phyloP scores from a whole-genome alignment of 345 rosid genomes.

The Physaria fendleri region DNA sequence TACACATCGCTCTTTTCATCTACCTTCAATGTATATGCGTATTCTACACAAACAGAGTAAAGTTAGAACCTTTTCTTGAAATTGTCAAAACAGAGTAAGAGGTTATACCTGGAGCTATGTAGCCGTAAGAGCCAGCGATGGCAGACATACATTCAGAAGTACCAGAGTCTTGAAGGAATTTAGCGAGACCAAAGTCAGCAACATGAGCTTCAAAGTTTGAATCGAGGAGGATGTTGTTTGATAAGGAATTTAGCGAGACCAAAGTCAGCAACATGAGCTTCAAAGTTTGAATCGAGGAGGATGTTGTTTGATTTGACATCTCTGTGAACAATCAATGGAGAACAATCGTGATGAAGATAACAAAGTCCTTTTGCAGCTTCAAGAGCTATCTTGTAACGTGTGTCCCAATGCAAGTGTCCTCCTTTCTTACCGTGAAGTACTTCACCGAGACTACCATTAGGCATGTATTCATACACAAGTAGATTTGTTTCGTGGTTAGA shows the following conservation, averaged over 20 bases:
- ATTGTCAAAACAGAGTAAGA: too few relatives aligned
- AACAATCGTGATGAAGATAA: constrained; percentile 87
- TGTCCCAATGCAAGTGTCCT: constrained; percentile 84
- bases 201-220: constrained; percentile 84
- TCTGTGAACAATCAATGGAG: constrained; percentile 78
- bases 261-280: constrained; percentile 94
- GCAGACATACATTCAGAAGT: constrained; percentile 97
- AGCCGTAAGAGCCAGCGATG: constrained; percentile 93
- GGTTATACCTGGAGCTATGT: constrained; percentile 91
- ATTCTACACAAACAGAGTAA: constrained; percentile 81
- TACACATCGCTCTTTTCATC: constrained; percentile 99
- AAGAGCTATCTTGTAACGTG: constrained; percentile 73
- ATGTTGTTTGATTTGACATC: constrained; percentile 88
- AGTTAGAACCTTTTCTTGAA: too few relatives aligned
- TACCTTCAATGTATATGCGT: constrained; percentile 91
- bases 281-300: constrained; percentile 70
- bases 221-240: constrained; percentile 82
- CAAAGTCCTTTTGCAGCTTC: constrained; percentile 89
- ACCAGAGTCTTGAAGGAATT: constrained; percentile 85
- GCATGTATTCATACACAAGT: constrained; percentile 82
- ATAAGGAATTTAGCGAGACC: constrained; percentile 86
- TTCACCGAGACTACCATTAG: constrained; percentile 86
- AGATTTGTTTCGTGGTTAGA: constrained; percentile 91
- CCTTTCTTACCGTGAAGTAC: constrained; percentile 92
- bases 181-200: constrained; percentile 92